Base-by-base conservation (phyloP, 352 stramenopile species). In the Aphanomyces euteiches region DNA sequence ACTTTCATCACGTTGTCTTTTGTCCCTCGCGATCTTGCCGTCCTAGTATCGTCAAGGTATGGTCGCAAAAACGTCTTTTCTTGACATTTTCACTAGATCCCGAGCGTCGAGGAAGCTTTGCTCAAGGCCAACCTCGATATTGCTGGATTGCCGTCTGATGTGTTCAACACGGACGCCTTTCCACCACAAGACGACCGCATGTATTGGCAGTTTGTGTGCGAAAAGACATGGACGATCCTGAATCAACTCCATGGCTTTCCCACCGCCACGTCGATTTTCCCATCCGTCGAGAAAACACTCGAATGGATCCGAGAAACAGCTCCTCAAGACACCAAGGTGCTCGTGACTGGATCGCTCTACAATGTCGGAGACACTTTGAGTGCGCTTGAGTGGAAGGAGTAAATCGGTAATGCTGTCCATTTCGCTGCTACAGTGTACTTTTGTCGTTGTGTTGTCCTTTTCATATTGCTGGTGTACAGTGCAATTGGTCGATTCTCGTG, bases 301-400 rank as follows among this genome's bases (percentile, higher is more conserved):
- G 28, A 43, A n/a, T 60, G 28, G 28, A n/a, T 38, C 10, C 43
- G 43, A 12, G 17, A 50, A n/a, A 50, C 43, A 50, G 15, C 73
- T 19, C 60, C 74, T n/a, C 54, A 76, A 37, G 73, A 82, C 40
- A 86, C 77, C 77, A 82, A 76, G 59, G 77, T 93, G 28, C 67
- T 93, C n/a, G 81, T 87, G 56, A 91, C 85, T 1, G 85, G 85
- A 3, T 93, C 85, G 53, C 77, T 93, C 43, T 90, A 90, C 66
- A 74, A 91, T 41, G 81, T 80, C 5, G 85, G 85, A 28, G 85
- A 92, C 66, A 74, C 81, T 21, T 74, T 92, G 58, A 78, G 79
- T 37, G 83, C 85, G 43, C 73, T 92, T 43, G 72, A 78, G 7
- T 92, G 85, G 85, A 76, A 79, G 38, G 85, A 92, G 64, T 48